A percentile compares a stretch with the other conserved stretches of the same genome.
Evolutionary conservation across 2,329 filamentous ascomycete genomes (phyloP).

Genomic region (Neofusicoccum umdonicola): DNA sequence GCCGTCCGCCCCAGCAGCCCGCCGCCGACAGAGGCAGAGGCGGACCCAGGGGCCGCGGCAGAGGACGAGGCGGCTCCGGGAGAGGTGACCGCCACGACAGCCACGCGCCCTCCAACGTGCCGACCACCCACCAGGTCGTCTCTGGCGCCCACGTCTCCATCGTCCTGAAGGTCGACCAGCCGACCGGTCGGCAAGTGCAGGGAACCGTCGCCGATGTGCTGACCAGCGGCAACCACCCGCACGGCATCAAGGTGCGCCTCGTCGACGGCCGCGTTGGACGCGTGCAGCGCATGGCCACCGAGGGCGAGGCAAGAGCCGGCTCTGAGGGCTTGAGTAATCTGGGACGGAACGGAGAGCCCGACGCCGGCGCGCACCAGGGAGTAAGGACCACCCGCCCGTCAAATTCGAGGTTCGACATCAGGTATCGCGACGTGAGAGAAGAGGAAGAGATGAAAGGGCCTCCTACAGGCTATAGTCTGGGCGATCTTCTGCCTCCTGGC

Average conservation of each 20-base stretch:
- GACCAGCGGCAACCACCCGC: slow-evolving; percentile 70
- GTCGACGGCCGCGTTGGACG: slow-evolving; percentile 69
- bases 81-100: background rate
- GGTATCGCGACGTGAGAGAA: slow-evolving; percentile 17
- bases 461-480: slow-evolving; percentile 13
- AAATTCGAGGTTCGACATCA: slow-evolving; percentile 11
- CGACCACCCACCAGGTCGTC: slow-evolving; percentile 47
- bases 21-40: slow-evolving; percentile 13
- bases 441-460: slow-evolving; percentile 11
- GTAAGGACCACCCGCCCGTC: background rate
- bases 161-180: slow-evolving; percentile 73
- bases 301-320: slow-evolving; percentile 27
- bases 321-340: slow-evolving; percentile 22
- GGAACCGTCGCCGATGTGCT: slow-evolving; percentile 67
- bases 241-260: slow-evolving; percentile 76
- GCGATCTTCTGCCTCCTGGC: slow-evolving; percentile 7
- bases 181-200: slow-evolving; percentile 67
- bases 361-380: background rate
- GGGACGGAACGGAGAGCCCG: slow-evolving; percentile 28
- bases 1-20: background rate
- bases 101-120: slow-evolving; percentile 22
- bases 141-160: slow-evolving; percentile 68
- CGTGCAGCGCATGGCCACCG: slow-evolving; percentile 61
- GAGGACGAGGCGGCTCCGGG: background rate
- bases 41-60: background rate